Base-by-base conservation (phyloP, 345 rosid genomes). In the Lagerstroemia speciosa region DNA sequence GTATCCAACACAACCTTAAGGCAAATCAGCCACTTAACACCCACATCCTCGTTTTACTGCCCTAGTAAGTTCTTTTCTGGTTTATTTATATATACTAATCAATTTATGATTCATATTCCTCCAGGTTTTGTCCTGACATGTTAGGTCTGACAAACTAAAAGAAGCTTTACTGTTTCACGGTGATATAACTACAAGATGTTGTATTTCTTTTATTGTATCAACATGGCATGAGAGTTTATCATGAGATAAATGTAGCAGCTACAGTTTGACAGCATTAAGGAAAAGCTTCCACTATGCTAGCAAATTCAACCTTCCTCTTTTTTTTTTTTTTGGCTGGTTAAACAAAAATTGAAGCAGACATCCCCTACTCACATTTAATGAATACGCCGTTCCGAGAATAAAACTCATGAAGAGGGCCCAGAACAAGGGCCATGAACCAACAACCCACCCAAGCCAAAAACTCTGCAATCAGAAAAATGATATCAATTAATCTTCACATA, bases 361-460 rank as follows among this genome's bases (percentile, higher is more conserved):
- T 22, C 1, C 22, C 22, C 61, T 67, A 83, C 97, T 87, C 76
- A 93, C 98, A 82, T 93, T 78, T 75, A 93, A 80, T 72, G 98
- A 93, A 74, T 93, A 93, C 58, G 98, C 97, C 37, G 98, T 91
- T 73, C 98, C 97, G 19, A 91, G 98, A 22, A 86, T 70, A 75
- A 91, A 93, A 73, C 98, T 93, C 84, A 91, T 72, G 38, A 81
- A 93, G 66, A 93, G 94, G 64, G 97, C 98, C 96, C 94, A 91
- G 64, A 93, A 85, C 73, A 93, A 78, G n/a, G 98, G 97, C 97
- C 93, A 89, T 0, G 98, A 93, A 69, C 93, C 88, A 72, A 83
- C 92, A 69, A 90, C 65, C 93, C 92, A 90, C 62, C 93, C 95
- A 26, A 93, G 87, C 85, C 85, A 87, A 78, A 93, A 93, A 78